phyloP scores from a whole-genome alignment of 2,329 filamentous ascomycete species.

The Aurifilum marmelostoma region DNA sequence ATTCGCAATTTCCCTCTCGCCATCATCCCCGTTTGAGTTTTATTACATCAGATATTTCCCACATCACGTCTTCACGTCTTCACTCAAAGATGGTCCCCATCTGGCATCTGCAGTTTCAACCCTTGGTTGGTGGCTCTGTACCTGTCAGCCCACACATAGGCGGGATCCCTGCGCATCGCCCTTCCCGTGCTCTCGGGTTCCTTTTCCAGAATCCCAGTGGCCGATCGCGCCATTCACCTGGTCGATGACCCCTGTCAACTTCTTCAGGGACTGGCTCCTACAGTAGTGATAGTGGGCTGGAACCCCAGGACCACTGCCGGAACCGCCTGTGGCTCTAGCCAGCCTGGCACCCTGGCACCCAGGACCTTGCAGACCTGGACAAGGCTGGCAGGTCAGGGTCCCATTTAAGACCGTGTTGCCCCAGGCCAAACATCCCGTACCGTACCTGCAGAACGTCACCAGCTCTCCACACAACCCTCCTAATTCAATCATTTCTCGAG shows the following conservation, averaged over 20 bases:
- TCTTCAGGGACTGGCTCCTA: not conserved
- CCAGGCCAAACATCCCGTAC: not conserved
- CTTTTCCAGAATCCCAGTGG: conserved; percentile 10
- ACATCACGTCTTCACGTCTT: conserved; percentile 11
- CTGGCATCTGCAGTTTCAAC: conserved; percentile 3
- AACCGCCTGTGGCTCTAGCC: conserved; percentile 4
- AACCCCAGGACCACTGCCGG: conserved; percentile 3
- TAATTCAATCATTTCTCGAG: not conserved
- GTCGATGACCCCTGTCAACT: not conserved
- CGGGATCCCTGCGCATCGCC: not conserved
- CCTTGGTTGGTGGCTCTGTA: not conserved
- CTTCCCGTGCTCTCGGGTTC: not conserved
- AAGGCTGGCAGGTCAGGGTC: not conserved
- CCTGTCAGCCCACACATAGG: not conserved
- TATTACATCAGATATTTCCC: conserved; percentile 8
- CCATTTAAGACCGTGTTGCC: not conserved
- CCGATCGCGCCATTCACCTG: conserved; percentile 14
- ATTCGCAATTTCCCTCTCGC: not conserved
- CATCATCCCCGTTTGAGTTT: not conserved
- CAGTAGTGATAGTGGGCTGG: not conserved
- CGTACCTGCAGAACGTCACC: conserved; percentile 17
- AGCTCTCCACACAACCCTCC: conserved; percentile 6
- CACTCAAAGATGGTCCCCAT: not conserved
- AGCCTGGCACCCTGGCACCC: not conserved
- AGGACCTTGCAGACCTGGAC: not conserved